Percentiles rank a stretch among this genome's conserved stretches.
Conservation (phyloP, 768 basidiomycete species). For the Roridomyces roridus region DNA sequence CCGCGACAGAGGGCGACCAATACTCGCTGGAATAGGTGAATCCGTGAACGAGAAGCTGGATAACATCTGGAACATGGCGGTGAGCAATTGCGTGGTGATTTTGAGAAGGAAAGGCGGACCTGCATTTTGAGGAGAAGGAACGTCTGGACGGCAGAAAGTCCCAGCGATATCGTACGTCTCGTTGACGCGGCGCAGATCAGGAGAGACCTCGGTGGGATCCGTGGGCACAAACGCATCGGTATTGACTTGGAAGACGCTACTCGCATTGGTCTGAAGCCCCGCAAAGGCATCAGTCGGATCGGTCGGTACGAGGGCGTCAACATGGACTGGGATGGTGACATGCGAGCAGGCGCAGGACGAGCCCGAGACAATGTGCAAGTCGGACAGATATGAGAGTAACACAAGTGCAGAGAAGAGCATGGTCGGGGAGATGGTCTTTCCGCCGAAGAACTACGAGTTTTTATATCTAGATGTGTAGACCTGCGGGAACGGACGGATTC, state of each 20-base stretch:
- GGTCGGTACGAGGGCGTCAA: background rate
- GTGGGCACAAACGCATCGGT: no score
- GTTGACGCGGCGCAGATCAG: background rate
- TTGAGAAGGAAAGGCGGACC: background rate
- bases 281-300: background rate
- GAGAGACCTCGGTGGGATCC: no score
- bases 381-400: no score
- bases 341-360: background rate
- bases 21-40: background rate
- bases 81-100: background rate
- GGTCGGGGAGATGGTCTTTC: no score
- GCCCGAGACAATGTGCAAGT: no score
- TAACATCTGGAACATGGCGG: background rate
- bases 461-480: no score
- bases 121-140: background rate
- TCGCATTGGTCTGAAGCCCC: conserved; percentile 1
- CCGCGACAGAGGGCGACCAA: background rate
- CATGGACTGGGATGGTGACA: background rate
- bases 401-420: no score
- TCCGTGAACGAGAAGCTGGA: background rate
- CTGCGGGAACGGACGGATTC: no score
- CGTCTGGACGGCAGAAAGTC: background rate
- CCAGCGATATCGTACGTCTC: background rate
- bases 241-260: no score
- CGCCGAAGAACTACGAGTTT: no score